Evolutionary conservation across 768 basidiomycete species (phyloP), one percentile per base, ranked within the genome.

Genomic region (Vishniacozyma victoriae): DNA sequence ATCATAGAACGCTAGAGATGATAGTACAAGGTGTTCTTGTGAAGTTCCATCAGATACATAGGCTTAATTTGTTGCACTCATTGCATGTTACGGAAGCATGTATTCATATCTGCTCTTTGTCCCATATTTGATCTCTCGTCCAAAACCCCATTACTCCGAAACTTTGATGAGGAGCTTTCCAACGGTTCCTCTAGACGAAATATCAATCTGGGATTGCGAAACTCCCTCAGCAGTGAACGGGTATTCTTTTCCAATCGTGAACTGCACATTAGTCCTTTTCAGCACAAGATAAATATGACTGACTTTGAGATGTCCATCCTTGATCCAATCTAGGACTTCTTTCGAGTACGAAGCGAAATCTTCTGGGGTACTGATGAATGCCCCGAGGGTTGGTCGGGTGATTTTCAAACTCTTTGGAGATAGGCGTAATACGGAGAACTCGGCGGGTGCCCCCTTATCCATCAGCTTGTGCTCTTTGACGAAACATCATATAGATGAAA

Each of bases 111-210:
- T n/a, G n/a, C n/a, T n/a, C n/a, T n/a, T n/a, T n/a, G n/a, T n/a
- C n/a, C n/a, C n/a, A n/a, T n/a, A n/a, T n/a, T n/a, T n/a, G n/a
- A n/a, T n/a, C n/a, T n/a, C n/a, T n/a, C n/a, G n/a, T n/a, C n/a
- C n/a, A n/a, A n/a, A n/a, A n/a, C n/a, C n/a, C n/a, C n/a, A n/a
- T n/a, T 54, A 49, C n/a, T 63, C 55, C 16, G 58, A 64, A 16
- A 89, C 77, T 68, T 86, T 87, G 57, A 96, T 75, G 42, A 97
- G 55, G 61, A 99, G 70, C 70, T 97, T 99, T 3, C 93, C 93
- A 1, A 78, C 78, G 9, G 89, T 87, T 69, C 81, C 82, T 39
- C 93, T 83, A 7, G 79, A 76, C 0, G 78, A 78, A 50, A 96
- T 76, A 64, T 93, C 91, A 12, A 59, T 75, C 58, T 97, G 92